Evolutionary conservation across 768 basidiomycete genomes (phyloP).

Genomic region (Filobasidium floriforme): DNA sequence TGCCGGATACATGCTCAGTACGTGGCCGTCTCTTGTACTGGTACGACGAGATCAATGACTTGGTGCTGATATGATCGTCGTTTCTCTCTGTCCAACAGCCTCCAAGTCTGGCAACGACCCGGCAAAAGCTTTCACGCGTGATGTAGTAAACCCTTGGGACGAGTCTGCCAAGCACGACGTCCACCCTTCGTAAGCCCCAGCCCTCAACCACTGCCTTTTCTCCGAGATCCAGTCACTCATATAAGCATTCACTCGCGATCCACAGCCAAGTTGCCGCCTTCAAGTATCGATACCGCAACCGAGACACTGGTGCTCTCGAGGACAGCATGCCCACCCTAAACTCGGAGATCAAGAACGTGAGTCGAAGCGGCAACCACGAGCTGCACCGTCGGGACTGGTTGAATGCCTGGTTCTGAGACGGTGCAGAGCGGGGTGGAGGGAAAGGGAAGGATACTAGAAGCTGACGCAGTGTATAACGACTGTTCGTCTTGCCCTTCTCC

Average conservation of each 20-base stretch:
- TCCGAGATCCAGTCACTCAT: neutral
- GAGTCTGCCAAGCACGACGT: constrained; percentile 32
- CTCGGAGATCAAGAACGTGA: constrained; percentile 29
- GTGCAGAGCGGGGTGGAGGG: neutral
- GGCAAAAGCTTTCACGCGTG: constrained; percentile 27
- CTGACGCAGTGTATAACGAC: no score
- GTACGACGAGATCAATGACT: neutral
- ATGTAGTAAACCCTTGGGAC: constrained; percentile 42
- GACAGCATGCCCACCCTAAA: constrained; percentile 38
- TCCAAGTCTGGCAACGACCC: constrained; percentile 38
- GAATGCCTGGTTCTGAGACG: constrained; percentile 1
- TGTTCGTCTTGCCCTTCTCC: no score
- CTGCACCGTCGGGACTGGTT: constrained; percentile 7
- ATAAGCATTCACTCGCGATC: neutral
- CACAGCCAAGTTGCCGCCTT: constrained; percentile 36
- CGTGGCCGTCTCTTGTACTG: constrained; percentile 25
- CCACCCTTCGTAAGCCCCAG: constrained; percentile 30
- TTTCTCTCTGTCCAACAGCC: constrained; percentile 22
- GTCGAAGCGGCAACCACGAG: constrained; percentile 11
- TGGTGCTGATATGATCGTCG: neutral
- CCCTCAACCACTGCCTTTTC: neutral
- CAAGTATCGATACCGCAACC: constrained; percentile 42
- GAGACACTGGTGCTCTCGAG: constrained; percentile 36
- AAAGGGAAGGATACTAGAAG: no score
- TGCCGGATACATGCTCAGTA: constrained; percentile 44